Conservation (phyloP, 2,329 filamentous ascomycete species). For the Lachnellula cervina region DNA sequence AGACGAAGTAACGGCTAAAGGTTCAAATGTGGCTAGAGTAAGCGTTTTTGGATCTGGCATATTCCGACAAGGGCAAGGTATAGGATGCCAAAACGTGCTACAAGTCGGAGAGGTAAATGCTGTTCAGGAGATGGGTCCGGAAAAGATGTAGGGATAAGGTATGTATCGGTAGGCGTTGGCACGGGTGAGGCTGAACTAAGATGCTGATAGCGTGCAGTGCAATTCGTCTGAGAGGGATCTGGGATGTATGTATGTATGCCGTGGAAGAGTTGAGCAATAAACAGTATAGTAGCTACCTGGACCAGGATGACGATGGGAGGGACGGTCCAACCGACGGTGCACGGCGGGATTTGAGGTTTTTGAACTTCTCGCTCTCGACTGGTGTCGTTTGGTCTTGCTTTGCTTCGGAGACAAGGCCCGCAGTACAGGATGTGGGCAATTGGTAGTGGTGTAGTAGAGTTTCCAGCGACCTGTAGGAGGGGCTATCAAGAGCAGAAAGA, state of each 20-base stretch:
- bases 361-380: neutral
- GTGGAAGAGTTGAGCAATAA: neutral
- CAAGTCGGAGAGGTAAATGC: conserved; percentile 9
- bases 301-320: neutral
- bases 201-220: neutral
- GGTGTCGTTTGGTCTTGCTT: neutral
- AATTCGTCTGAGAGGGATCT: neutral
- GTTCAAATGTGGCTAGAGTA: neutral
- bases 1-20: neutral
- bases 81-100: conserved; percentile 11
- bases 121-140: neutral
- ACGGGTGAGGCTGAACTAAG: neutral
- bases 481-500: too few species aligned
- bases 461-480: too few species aligned
- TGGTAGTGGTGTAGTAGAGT: too few species aligned
- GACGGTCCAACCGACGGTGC: neutral
- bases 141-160: neutral
- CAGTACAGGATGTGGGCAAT: too few species aligned
- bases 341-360: neutral
- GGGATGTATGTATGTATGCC: neutral
- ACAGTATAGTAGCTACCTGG: neutral
- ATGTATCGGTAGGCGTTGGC: neutral
- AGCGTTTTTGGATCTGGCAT: neutral
- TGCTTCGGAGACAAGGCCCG: neutral
- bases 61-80: neutral